Evolutionary conservation across 1,139 yeast species (phyloP).

Genomic region (Wickerhamomyces sp.): DNA sequence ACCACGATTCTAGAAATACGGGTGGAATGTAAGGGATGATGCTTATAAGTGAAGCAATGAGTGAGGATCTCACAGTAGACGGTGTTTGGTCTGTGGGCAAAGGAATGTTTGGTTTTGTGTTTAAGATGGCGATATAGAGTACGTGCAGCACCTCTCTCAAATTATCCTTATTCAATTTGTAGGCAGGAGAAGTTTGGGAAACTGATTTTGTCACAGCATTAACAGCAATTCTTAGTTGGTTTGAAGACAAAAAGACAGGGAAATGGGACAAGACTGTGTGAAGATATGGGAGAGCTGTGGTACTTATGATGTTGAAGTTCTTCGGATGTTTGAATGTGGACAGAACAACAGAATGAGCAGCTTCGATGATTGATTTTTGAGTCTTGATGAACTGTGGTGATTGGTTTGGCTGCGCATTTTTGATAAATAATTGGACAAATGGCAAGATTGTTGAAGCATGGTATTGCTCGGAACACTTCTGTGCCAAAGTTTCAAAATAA

Average conservation of each 20-base stretch:
- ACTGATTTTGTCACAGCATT: conserved; percentile 51
- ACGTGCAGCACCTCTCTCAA: conserved; percentile 37
- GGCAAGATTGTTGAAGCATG: conserved; percentile 20
- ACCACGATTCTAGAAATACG: conserved; percentile 40
- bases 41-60: conserved; percentile 42
- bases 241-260: conserved; percentile 49
- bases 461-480: conserved; percentile 24
- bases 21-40: conserved; percentile 52
- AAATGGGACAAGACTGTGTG: conserved; percentile 43
- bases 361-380: conserved; percentile 44
- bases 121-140: conserved; percentile 35
- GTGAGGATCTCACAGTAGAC: conserved; percentile 45
- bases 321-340: conserved; percentile 34
- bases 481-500: conserved; percentile 52
- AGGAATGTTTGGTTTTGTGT: conserved; percentile 30
- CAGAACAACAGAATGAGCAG: conserved; percentile 63
- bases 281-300: conserved; percentile 29
- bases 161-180: conserved; percentile 23
- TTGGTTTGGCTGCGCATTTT: conserved; percentile 6
- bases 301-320: conserved; percentile 20
- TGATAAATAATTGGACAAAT: conserved; percentile 13
- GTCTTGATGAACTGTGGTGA: conserved; percentile 6
- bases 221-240: conserved; percentile 55
- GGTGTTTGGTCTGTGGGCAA: conserved; percentile 22
- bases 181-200: conserved; percentile 37